Evolutionary conservation across 2,329 filamentous ascomycete genomes (phyloP).

Genomic region (Curvularia lunata): DNA sequence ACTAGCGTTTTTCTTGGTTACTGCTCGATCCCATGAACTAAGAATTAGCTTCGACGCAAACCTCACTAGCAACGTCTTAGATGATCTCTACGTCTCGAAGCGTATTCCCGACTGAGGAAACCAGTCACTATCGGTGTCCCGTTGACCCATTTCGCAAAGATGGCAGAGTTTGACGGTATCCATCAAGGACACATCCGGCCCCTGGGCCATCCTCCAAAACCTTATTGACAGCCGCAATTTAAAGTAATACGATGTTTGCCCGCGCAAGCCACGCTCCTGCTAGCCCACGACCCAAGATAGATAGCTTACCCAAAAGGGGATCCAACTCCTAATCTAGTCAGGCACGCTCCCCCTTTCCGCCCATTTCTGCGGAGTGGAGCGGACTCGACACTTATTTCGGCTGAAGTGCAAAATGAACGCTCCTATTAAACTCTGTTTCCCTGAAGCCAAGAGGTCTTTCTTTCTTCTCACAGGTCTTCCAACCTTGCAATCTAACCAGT

Average conservation of each 20-base stretch:
- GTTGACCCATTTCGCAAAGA: constrained; percentile 26
- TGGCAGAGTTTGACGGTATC: constrained; percentile 26
- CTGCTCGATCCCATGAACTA: no score
- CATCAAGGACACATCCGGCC: constrained; percentile 22
- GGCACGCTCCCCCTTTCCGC: constrained; percentile 27
- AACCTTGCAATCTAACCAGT: constrained; percentile 31
- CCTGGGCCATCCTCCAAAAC: constrained; percentile 25
- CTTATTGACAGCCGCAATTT: constrained; percentile 21
- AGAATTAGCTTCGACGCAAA: constrained; percentile 24
- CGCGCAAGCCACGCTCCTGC: constrained; percentile 12
- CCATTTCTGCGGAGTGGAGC: constrained; percentile 17
- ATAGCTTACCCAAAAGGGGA: constrained; percentile 28
- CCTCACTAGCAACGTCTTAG: constrained; percentile 24
- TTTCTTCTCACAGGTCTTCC: constrained; percentile 28
- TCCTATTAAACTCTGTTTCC: constrained; percentile 29
- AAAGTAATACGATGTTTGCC: constrained; percentile 25
- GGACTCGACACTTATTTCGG: constrained; percentile 20
- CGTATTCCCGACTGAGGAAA: not conserved
- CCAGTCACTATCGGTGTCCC: constrained; percentile 3
- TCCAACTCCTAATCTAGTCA: constrained; percentile 29
- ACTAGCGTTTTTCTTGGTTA: no score
- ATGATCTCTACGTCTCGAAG: constrained; percentile 2
- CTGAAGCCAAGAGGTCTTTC: constrained; percentile 26
- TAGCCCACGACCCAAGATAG: constrained; percentile 27
- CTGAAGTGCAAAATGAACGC: constrained; percentile 23